Evolutionary conservation across 2,329 filamentous ascomycete species (phyloP), one percentile per base, ranked within the genome.

Genomic region (Fusarium mangiferae): DNA sequence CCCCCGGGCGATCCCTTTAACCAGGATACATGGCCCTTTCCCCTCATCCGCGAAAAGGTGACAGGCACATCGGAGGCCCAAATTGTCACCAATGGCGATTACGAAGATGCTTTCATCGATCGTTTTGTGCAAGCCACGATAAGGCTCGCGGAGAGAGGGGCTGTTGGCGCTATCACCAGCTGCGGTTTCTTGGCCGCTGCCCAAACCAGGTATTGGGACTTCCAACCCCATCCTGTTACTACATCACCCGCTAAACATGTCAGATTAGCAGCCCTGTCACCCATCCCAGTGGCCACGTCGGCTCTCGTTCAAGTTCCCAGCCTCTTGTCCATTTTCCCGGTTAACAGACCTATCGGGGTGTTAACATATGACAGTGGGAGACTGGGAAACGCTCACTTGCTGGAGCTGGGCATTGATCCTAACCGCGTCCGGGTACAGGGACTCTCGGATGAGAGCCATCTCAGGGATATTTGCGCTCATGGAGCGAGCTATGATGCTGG

Each of bases 181-280:
- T 84, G 82, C 57, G 82, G 82, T 3, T 84, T 84, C 59, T 73
- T 83, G 11, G 82, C 82, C 24, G 79, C 82, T 76, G 80, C 80
- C 2, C 82, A 83, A 55, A 71, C 73, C 11, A 71, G 73, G 81
- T 82, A 68, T 10, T 9, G 9, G 6, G n/a, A 42, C n/a, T 42
- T 17, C 41, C n/a, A 42, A 22, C n/a, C 41, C n/a, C 22, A 3
- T 11, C 6, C n/a, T n/a, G 9, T 24, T 42, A 24, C 14, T 17
- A 10, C 41, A 24, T 9, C 14, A 24, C 22, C 41, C 41, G n/a
- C 41, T 42, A n/a, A 42, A 42, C 41, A 42, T 17, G 41, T 36
- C 48, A 79, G 80, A 62, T 73, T 82, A n/a, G 73, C 81, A 35
- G 71, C 70, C 6, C 77, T 79, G 9, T 74, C 82, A 0, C 78